phyloP scores from a whole-genome alignment of 805 yeast genomes.

The Starmerella vitae region DNA sequence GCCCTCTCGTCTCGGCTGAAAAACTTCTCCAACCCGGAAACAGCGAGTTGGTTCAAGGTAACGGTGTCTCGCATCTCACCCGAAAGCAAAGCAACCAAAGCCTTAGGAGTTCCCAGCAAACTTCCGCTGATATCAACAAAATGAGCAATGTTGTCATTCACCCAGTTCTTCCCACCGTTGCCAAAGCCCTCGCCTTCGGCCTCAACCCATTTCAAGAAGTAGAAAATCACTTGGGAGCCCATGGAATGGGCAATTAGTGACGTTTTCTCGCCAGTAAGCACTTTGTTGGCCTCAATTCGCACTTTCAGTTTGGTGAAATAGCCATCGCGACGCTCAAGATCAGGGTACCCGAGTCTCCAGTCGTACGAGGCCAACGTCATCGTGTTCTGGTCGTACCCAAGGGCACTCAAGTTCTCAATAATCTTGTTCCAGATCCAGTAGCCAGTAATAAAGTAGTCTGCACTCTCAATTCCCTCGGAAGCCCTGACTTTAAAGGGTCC shows the following conservation, averaged over 20 bases:
- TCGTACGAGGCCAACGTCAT: conserved; percentile 90
- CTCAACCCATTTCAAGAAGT: conserved; percentile 93
- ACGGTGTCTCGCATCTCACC: conserved; percentile 99
- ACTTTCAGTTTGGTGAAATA: conserved; percentile 67
- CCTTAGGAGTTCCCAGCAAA: conserved; percentile 86
- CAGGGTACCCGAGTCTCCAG: conserved; percentile 87
- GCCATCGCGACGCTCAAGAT: conserved; percentile 73
- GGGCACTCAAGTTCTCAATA: conserved; percentile 82
- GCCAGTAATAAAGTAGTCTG: conserved; percentile 92
- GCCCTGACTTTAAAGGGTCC: conserved; percentile 68
- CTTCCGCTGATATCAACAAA: conserved; percentile 82
- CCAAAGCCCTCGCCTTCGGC: conserved; percentile 69
- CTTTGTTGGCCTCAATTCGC: conserved; percentile 51
- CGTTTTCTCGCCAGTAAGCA: conserved; percentile 47
- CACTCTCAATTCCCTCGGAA: conserved; percentile 92
- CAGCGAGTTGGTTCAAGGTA: conserved; percentile 81
- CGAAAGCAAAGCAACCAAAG: conserved; percentile 78
- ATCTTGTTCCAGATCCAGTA: conserved; percentile 98
- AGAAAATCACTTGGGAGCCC: conserved; percentile 86
- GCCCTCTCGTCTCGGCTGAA: conserved; percentile 80
- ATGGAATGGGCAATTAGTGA: conserved; percentile 85
- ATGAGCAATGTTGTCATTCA: conserved; percentile 67
- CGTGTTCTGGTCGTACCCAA: conserved; percentile 84
- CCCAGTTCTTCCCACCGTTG: conserved; percentile 86
- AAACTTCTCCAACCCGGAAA: conserved; percentile 87